A percentile compares a stretch with the other conserved stretches of the same genome.
These are phyloP conservation scores for Stephania cephalantha DNA, from an alignment of 164 flowering plant genomes.

Conservation along the genomic window DNA sequence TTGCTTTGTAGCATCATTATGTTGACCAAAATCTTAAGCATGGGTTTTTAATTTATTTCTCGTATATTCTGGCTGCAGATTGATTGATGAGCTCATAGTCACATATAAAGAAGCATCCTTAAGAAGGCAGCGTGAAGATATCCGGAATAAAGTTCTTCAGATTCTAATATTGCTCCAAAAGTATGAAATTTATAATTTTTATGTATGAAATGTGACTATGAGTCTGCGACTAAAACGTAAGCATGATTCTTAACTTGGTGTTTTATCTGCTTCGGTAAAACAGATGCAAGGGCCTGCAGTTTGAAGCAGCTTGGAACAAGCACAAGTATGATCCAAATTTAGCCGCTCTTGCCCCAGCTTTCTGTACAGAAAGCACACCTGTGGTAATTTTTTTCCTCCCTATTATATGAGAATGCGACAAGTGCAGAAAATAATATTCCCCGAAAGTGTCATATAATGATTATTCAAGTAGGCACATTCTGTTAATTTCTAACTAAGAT, in stretches of 20 bases:
- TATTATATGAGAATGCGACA: not conserved
- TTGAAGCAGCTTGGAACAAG: constrained; percentile 68
- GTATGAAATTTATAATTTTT: constrained; percentile 34
- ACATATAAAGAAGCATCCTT: constrained; percentile 71
- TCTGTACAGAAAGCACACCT: constrained; percentile 14
- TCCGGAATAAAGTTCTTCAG: constrained; percentile 42
- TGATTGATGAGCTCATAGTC: constrained; percentile 69
- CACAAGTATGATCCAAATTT: constrained; percentile 70
- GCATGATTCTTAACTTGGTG: constrained; percentile 1
- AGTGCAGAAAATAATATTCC: not conserved
- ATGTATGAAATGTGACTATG: not conserved
- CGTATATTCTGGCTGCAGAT: constrained; percentile 33
- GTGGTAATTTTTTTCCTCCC: constrained; percentile 8
- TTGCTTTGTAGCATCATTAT: not conserved
- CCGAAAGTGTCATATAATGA: not conserved
- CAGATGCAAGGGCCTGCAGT: constrained; percentile 73
- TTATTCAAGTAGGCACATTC: not conserved
- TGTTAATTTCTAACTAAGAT: not conserved
- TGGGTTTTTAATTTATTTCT: not conserved
- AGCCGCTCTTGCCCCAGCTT: constrained; percentile 24
- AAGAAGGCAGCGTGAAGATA: constrained; percentile 52
- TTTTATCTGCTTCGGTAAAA: not conserved
- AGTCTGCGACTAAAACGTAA: no score
- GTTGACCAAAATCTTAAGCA: not conserved
- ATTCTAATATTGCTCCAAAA: constrained; percentile 50